phyloP scores from a whole-genome alignment of 2,329 filamentous ascomycete genomes.

The Ophiostoma quercus region DNA sequence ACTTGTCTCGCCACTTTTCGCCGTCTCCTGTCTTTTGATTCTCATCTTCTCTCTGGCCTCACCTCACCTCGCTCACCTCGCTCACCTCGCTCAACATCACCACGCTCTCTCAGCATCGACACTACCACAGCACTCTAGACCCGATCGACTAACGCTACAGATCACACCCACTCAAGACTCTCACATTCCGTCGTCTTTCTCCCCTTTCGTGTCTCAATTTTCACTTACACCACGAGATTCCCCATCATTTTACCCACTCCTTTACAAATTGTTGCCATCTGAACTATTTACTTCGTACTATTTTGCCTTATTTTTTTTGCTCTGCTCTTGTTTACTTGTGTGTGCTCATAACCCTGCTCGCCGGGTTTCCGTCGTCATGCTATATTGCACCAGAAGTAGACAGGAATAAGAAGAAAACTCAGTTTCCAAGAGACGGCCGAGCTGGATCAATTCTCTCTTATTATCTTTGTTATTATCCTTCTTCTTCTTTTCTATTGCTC shows the following conservation, averaged over 20 bases:
- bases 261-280: conserved; percentile 18
- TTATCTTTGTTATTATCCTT: background rate
- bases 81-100: background rate
- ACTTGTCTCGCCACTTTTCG: background rate
- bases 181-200: conserved; percentile 4
- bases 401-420: background rate
- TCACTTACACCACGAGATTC: background rate
- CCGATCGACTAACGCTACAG: background rate
- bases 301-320: background rate
- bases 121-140: background rate
- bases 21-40: background rate
- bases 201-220: background rate
- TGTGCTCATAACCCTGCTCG: conserved; percentile 7
- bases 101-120: background rate
- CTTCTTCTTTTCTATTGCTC: background rate
- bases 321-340: conserved; percentile 5
- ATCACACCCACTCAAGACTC: background rate
- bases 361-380: background rate
- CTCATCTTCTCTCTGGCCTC: background rate
- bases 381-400: background rate
- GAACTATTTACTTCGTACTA: background rate
- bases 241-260: conserved; percentile 7
- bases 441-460: background rate
- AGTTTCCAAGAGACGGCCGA: background rate
- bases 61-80: background rate